phyloP scores from a whole-genome alignment of 176 grass and related monocot species.

The Luzula sylvatica region DNA sequence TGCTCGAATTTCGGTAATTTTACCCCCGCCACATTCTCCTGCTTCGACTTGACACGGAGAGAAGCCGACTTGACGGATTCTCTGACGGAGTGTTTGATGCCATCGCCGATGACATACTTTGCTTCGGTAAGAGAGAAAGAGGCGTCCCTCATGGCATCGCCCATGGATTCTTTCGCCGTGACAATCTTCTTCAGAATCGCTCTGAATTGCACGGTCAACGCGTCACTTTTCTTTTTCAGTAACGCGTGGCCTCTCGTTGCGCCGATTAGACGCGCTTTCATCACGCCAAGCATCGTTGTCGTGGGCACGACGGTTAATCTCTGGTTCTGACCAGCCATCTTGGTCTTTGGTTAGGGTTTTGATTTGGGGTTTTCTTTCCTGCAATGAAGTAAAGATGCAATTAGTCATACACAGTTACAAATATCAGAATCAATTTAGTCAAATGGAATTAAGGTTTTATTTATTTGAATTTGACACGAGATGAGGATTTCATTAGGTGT shows the following conservation, averaged over 20 bases:
- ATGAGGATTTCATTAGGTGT: too few species aligned
- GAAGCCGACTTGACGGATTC: slow-evolving; percentile 44
- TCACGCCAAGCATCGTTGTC: slow-evolving; percentile 55
- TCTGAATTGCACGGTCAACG: slow-evolving; percentile 56
- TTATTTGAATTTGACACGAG: too few species aligned
- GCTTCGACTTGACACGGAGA: slow-evolving; percentile 39
- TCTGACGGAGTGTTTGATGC: slow-evolving; percentile 40
- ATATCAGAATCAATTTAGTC: too few species aligned
- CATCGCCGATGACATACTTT: slow-evolving; percentile 48
- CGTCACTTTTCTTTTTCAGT: slow-evolving; percentile 94
- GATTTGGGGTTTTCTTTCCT: not conserved
- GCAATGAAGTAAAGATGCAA: not conserved
- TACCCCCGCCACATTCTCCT: slow-evolving; percentile 81
- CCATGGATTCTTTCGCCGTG: slow-evolving; percentile 62
- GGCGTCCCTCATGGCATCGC: slow-evolving; percentile 50
- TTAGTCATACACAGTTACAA: not conserved
- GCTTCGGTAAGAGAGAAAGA: slow-evolving; percentile 69
- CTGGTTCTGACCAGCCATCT: slow-evolving; percentile 59
- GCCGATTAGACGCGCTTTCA: slow-evolving; percentile 59
- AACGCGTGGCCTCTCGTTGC: slow-evolving; percentile 62
- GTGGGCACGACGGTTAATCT: slow-evolving; percentile 63
- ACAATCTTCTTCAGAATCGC: slow-evolving; percentile 65
- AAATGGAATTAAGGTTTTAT: too few species aligned
- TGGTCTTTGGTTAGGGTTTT: not conserved
- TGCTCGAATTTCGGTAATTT: slow-evolving; percentile 57